phyloP scores from a whole-genome alignment of 768 basidiomycete species.

The Hypholoma sublateritium region DNA sequence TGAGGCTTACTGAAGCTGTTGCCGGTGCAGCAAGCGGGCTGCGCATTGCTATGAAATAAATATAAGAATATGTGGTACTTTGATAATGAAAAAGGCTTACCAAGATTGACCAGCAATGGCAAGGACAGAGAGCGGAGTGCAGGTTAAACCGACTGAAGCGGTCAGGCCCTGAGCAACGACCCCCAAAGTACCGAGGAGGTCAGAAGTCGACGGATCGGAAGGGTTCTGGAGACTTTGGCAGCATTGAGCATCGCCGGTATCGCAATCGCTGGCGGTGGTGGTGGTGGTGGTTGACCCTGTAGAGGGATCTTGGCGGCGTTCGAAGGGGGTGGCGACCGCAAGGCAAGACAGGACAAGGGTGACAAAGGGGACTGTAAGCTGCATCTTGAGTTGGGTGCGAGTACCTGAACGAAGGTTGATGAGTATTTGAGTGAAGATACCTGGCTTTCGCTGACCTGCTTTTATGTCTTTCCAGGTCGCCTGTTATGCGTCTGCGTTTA shows the following conservation, averaged over 20 bases:
- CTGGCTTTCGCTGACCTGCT: too few relatives aligned
- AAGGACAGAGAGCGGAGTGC: conserved; percentile 26
- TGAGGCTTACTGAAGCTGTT: conserved; percentile 30
- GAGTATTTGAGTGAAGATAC: not conserved
- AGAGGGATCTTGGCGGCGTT: not conserved
- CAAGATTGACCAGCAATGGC: conserved; percentile 22
- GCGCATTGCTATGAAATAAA: conserved; percentile 18
- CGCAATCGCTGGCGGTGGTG: conserved; percentile 4
- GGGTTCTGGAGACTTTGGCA: conserved; percentile 14
- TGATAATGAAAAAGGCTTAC: conserved; percentile 8
- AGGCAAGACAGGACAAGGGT: conserved; percentile 13
- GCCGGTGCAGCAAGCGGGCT: conserved; percentile 31
- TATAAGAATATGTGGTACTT: not conserved
- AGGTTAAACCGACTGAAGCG: conserved; percentile 26
- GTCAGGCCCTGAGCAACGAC: conserved; percentile 21
- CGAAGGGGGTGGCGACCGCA: conserved; percentile 17
- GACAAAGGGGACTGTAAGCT: conserved; percentile 12
- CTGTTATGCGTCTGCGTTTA: too few relatives aligned
- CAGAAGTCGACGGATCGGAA: not conserved
- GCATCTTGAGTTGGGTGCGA: not conserved
- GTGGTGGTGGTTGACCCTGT: too few relatives aligned
- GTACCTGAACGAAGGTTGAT: not conserved
- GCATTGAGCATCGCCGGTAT: conserved; percentile 21
- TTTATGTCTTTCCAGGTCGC: too few relatives aligned
- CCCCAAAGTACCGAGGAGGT: not conserved